phyloP scores from a whole-genome alignment of 352 stramenopile genomes.

The Blastocystis sp. region DNA sequence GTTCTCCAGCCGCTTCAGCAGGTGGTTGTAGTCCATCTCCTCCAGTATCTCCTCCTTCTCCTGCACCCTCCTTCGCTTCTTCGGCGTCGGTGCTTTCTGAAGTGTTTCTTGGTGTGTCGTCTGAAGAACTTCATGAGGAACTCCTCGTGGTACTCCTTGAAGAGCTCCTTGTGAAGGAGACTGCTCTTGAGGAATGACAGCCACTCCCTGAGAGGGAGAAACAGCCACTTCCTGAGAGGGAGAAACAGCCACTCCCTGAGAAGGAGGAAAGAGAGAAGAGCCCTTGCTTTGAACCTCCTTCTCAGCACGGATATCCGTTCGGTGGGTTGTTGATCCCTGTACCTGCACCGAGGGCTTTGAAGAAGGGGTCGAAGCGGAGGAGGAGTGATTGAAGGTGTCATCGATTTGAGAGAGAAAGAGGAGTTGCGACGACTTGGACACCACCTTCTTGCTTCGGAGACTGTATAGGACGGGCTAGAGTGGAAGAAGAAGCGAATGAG shows the following conservation, averaged over 20 bases:
- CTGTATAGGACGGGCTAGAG: constrained; percentile 50
- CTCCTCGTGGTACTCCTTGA: no score
- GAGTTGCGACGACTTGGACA: constrained; percentile 59
- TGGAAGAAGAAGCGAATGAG: background rate
- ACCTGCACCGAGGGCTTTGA: constrained; percentile 7
- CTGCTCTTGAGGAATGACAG: background rate
- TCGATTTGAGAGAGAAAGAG: constrained; percentile 58
- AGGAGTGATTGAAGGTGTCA: background rate
- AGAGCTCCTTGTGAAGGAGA: no score
- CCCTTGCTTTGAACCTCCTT: background rate
- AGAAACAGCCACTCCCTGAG: background rate
- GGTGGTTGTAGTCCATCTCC: background rate
- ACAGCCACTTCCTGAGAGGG: no score
- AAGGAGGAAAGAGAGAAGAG: background rate
- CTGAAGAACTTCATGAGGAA: no score
- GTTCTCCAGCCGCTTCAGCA: background rate
- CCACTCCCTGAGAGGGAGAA: background rate
- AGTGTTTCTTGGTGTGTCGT: background rate
- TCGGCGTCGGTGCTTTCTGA: background rate
- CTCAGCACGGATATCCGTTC: background rate
- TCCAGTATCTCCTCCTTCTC: background rate
- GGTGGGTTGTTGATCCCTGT: background rate
- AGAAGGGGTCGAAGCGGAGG: background rate
- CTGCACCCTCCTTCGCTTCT: no score
- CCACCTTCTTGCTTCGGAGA: constrained; percentile 27